A percentile compares a stretch with the other conserved stretches of the same genome.
These are phyloP conservation scores for Hyparrhenia diplandra DNA, from an alignment of 176 grass and related monocot species.

Conservation along the genomic window DNA sequence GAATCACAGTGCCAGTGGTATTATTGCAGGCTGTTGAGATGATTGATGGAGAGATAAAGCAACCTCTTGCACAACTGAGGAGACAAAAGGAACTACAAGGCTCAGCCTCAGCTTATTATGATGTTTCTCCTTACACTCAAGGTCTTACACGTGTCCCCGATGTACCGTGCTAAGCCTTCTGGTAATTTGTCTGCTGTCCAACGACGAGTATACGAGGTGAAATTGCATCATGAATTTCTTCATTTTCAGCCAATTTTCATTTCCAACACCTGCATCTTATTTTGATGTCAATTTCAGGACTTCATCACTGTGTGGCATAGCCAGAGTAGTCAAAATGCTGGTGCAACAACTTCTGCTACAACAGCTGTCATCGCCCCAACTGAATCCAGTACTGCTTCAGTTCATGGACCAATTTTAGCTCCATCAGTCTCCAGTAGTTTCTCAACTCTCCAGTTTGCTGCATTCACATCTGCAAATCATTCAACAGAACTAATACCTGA, in stretches of 20 bases:
- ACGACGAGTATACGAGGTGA: constrained; percentile 86
- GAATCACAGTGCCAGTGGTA: constrained; percentile 1
- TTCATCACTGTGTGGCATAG: constrained; percentile 89
- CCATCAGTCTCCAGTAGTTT: constrained; percentile 28
- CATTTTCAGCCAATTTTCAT: background rate
- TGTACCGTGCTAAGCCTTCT: constrained; percentile 62
- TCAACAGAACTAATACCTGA: constrained; percentile 60
- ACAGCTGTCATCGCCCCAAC: constrained; percentile 18
- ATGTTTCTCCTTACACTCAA: constrained; percentile 75
- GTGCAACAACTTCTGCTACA: constrained; percentile 38
- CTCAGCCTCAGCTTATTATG: constrained; percentile 80
- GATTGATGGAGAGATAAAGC: constrained; percentile 86
- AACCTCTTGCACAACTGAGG: constrained; percentile 62
- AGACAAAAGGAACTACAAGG: constrained; percentile 78
- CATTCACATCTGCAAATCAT: constrained; percentile 42
- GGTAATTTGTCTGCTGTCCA: constrained; percentile 63
- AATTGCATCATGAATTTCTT: background rate
- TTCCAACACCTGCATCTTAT: constrained; percentile 10
- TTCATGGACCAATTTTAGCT: constrained; percentile 65
- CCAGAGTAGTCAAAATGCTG: constrained; percentile 72
- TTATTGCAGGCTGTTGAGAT: constrained; percentile 71
- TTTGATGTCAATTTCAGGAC: constrained; percentile 54
- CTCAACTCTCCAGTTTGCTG: constrained; percentile 43
- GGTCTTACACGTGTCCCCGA: constrained; percentile 68
- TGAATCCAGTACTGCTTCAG: constrained; percentile 48